Evolutionary conservation across 176 grass and related monocot genomes (phyloP), one percentile per base, ranked within the genome.

Genomic region (Oryza glaberrima): DNA sequence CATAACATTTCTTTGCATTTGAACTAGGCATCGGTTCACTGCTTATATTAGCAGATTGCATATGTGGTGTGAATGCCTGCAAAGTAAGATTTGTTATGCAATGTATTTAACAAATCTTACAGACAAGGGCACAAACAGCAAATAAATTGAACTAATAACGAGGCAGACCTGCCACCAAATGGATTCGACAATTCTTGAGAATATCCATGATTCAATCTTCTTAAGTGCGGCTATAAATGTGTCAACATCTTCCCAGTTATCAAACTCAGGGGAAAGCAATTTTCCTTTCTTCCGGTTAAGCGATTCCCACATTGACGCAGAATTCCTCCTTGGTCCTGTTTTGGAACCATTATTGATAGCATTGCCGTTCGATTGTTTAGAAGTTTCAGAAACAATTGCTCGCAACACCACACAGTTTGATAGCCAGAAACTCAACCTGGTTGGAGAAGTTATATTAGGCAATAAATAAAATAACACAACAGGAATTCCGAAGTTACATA

Each of bases 161-260:
- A 64, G 65, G 65, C 71, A 41, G 58, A 98, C 96, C 96, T 98
- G 96, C 96, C 96, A 98, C 96, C 96, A 98, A 83, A 98, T 87
- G 66, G 91, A 96, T 72, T 96, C 93, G 40, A 95, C 88, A 56
- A 94, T 92, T 80, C 93, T 73, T 77, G 89, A 94, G 79, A 98
- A 94, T 78, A 98, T 92, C 96, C 96, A 98, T 12, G 83, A 91
- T 88, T 98, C 96, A 28, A 92, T 98, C 83, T 95, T 98, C 80
- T 88, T 91, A 44, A 98, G 78, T 76, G 93, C 91, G 63, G 91
- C 89, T 83, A 94, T 88, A 81, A 98, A 94, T 9, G 96, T 96
- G n/a, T 86, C 81, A 13, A 89, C 76, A 73, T 98, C 86, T 85
- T 93, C 93, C 96, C 93, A 98, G 19, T 94, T 92, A 73, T 92